Conservation (phyloP, 495 filamentous ascomycete genomes). For the Lichenothelia convexa region DNA sequence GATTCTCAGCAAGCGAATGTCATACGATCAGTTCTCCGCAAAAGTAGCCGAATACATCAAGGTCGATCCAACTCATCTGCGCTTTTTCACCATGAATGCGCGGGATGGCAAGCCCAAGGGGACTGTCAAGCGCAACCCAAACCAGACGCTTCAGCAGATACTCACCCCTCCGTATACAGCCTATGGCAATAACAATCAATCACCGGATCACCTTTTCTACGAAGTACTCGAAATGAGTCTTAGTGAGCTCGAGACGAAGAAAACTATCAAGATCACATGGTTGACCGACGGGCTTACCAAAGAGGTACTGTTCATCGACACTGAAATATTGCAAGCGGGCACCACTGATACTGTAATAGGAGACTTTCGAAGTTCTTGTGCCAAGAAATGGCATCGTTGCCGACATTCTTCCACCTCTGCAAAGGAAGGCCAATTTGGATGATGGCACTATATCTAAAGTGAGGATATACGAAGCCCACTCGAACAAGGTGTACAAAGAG, state of each 20-base stretch:
- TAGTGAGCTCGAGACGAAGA: constrained; percentile 82
- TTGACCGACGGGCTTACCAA: constrained; percentile 80
- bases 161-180: constrained; percentile 45
- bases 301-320: constrained; percentile 45
- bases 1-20: constrained; percentile 67
- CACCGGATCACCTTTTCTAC: constrained; percentile 63
- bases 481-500: constrained; percentile 62
- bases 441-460: constrained; percentile 51
- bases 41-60: constrained; percentile 58
- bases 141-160: constrained; percentile 48
- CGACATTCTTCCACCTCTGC: constrained; percentile 54
- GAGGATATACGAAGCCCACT: constrained; percentile 61
- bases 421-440: constrained; percentile 61
- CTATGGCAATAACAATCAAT: constrained; percentile 39
- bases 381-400: constrained; percentile 59
- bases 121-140: constrained; percentile 51
- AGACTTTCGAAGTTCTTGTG: constrained; percentile 61
- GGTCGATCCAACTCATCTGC: constrained; percentile 70
- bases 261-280: constrained; percentile 60
- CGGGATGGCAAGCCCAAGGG: constrained; percentile 54
- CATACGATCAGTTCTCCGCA: constrained; percentile 73
- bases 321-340: too few species aligned
- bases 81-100: constrained; percentile 69
- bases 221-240: constrained; percentile 88
- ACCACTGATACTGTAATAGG: too few species aligned